A percentile compares a stretch with the other conserved stretches of the same genome.
These are phyloP conservation scores for Plasmodium knowlesi DNA, from an alignment of 169 alveolate species.

Conservation along the genomic window DNA sequence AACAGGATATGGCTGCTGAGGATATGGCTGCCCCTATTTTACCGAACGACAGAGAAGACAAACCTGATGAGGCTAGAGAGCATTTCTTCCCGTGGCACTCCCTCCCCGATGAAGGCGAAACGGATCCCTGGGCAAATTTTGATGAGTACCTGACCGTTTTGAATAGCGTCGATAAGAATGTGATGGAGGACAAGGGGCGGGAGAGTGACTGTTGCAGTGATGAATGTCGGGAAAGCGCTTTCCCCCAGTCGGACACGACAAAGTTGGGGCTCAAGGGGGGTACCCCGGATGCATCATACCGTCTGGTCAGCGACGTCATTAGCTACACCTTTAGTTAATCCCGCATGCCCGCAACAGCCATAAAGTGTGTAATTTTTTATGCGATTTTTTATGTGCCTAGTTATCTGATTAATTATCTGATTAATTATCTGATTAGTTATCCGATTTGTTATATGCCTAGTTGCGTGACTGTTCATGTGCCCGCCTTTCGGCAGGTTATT, in stretches of 20 bases:
- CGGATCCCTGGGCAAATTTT: background rate
- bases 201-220: constrained; percentile 48
- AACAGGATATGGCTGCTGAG: background rate
- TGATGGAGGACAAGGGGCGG: constrained; percentile 4
- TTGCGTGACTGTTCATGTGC: background rate
- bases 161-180: constrained; percentile 12
- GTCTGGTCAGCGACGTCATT: constrained; percentile 17
- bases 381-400: background rate
- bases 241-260: background rate
- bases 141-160: constrained; percentile 31
- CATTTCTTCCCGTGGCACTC: background rate
- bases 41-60: background rate
- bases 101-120: background rate
- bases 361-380: background rate
- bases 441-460: background rate
- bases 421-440: background rate
- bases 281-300: background rate
- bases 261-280: background rate
- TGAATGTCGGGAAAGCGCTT: background rate
- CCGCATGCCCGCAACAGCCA: background rate
- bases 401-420: background rate
- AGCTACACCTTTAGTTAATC: constrained; percentile 26
- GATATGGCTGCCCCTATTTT: background rate
- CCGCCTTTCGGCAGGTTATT: background rate
- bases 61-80: background rate